phyloP scores from a whole-genome alignment of 345 rosid genomes.

The Atalantia buxifolia region DNA sequence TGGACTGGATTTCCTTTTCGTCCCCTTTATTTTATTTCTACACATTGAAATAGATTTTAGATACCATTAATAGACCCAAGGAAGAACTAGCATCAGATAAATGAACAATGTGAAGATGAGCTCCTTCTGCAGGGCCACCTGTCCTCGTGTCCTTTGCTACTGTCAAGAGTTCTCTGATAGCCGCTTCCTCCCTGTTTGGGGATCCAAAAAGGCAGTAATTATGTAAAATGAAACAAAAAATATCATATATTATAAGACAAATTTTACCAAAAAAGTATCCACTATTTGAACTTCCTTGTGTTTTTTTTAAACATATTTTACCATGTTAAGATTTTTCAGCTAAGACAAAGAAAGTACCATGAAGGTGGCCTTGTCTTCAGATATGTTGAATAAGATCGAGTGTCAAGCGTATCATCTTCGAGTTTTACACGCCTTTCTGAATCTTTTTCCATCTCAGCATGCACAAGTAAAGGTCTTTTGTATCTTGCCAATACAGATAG shows the following conservation, averaged over 20 bases:
- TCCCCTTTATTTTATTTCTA: not conserved
- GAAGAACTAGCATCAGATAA: slow-evolving; percentile 80
- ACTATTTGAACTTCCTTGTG: not conserved
- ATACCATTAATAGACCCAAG: slow-evolving; percentile 77
- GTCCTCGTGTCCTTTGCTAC: slow-evolving; percentile 62
- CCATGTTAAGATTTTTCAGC: not conserved
- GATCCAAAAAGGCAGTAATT: not conserved
- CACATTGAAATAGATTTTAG: not conserved
- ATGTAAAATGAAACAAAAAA: not conserved
- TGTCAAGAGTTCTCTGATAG: slow-evolving; percentile 65
- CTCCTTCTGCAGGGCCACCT: slow-evolving; percentile 84
- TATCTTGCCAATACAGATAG: slow-evolving; percentile 74
- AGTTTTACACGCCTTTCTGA: slow-evolving; percentile 26
- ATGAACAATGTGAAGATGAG: slow-evolving; percentile 95
- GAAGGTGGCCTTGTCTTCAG: slow-evolving; percentile 79
- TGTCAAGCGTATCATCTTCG: slow-evolving; percentile 38
- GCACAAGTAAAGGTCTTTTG: slow-evolving; percentile 86
- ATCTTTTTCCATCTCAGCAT: slow-evolving; percentile 69
- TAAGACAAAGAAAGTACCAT: slow-evolving; percentile 35
- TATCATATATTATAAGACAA: no score
- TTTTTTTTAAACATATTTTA: not conserved
- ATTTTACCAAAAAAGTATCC: not conserved
- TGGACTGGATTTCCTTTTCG: not conserved
- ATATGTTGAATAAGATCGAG: slow-evolving; percentile 72
- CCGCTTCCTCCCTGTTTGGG: slow-evolving; percentile 80